Evolutionary conservation across 2,329 filamentous ascomycete species (phyloP).

Genomic region (Penicillium sp.): DNA sequence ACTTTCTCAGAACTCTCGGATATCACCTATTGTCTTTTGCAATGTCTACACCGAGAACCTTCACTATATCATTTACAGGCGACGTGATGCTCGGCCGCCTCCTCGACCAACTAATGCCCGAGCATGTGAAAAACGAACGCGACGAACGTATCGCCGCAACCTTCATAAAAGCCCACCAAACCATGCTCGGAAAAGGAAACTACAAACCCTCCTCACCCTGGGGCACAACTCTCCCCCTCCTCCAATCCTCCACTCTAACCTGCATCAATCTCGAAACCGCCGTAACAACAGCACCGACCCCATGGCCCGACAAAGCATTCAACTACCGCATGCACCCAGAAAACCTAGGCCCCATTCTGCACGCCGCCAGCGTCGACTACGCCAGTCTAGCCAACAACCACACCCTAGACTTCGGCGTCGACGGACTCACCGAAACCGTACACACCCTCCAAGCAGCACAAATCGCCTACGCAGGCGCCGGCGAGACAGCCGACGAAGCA

Average conservation of each 20-base stretch:
- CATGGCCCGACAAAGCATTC: constrained; percentile 43
- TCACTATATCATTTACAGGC: constrained; percentile 36
- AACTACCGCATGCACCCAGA: constrained; percentile 44
- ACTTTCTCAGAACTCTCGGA: neutral
- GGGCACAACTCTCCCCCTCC: constrained; percentile 36
- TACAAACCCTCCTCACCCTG: constrained; percentile 30
- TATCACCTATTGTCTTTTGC: too few relatives aligned
- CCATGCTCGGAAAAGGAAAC: constrained; percentile 13
- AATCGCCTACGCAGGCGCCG: constrained; percentile 35
- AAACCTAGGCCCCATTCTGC: constrained; percentile 34
- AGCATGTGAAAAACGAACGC: constrained; percentile 31
- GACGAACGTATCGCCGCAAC: constrained; percentile 23
- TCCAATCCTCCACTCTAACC: constrained; percentile 34
- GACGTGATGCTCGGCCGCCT: constrained; percentile 47
- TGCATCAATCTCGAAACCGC: constrained; percentile 45
- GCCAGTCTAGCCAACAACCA: constrained; percentile 44
- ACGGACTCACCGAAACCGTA: constrained; percentile 38
- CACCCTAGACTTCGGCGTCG: constrained; percentile 37
- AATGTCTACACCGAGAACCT: constrained; percentile 15
- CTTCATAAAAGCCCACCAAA: constrained; percentile 21
- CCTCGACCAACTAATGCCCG: constrained; percentile 41
- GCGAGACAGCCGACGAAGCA: constrained; percentile 32
- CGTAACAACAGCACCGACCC: constrained; percentile 30
- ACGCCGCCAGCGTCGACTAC: constrained; percentile 34
- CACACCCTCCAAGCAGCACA: constrained; percentile 27